phyloP scores from a whole-genome alignment of 768 basidiomycete species.

The Terana coerulea region DNA sequence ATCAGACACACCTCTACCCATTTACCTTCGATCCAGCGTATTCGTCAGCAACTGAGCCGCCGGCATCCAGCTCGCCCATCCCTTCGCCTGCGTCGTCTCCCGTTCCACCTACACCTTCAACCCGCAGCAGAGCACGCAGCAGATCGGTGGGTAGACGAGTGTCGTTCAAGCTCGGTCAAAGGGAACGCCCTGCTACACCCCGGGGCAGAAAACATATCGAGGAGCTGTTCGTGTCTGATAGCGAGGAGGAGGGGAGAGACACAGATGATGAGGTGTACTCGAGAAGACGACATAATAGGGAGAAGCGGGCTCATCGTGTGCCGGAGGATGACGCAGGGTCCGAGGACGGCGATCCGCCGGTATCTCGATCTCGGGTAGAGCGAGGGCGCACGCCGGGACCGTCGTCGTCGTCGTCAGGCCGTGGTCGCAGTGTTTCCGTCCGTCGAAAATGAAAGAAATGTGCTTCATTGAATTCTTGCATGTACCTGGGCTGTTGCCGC shows the following conservation, averaged over 20 bases:
- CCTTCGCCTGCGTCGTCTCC: constrained; percentile 33
- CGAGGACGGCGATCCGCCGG: not conserved
- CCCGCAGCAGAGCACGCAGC: constrained; percentile 39
- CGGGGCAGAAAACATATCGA: not conserved
- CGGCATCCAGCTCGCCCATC: constrained; percentile 46
- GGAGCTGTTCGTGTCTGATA: not conserved
- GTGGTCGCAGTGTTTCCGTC: not conserved
- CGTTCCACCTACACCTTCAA: constrained; percentile 12
- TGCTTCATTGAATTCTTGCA: too few relatives aligned
- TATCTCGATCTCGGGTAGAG: not conserved
- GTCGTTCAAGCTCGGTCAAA: constrained; percentile 45
- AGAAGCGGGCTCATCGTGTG: not conserved
- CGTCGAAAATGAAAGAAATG: not conserved
- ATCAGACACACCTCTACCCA: constrained; percentile 33
- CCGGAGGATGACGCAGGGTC: not conserved
- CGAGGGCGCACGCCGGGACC: constrained; percentile 15
- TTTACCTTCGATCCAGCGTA: constrained; percentile 41
- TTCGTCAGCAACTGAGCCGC: constrained; percentile 46
- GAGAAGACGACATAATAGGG: not conserved
- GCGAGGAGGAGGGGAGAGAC: not conserved
- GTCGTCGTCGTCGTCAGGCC: not conserved
- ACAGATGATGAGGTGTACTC: not conserved
- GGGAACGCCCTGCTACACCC: constrained; percentile 17
- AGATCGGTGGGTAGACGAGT: constrained; percentile 52
- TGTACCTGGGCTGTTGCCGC: too few relatives aligned